Base-by-base conservation (phyloP, 2,329 filamentous ascomycete species). In the Salinomyces thailandicus region DNA sequence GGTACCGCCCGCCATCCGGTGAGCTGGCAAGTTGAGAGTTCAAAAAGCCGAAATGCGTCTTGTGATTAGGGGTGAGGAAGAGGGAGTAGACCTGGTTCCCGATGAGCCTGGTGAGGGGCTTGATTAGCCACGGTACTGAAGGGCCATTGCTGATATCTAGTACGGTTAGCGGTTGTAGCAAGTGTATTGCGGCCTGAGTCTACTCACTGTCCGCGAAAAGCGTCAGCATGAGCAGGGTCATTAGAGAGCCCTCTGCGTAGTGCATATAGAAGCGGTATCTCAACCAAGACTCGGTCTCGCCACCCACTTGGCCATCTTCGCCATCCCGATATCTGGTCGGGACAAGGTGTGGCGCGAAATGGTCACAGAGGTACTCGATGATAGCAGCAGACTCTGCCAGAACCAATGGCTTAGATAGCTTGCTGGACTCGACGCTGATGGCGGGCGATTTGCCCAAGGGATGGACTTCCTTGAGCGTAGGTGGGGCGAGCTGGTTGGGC, bases 371-470 rank as follows among this genome's bases (percentile, higher is more conserved):
- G 57, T 93, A 95, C 62, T 93, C 81, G 8, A 77, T 68, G 49
- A 95, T 89, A 40, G 79, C 72, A 5, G 73, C 85, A 30, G 81
- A 89, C 63, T 96, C 89, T 7, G 85, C 84, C 31, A 95, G 64
- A 0, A 89, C 72, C 19, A 77, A 45, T 1, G 71, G 71, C 42
- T 70, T 61, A 7, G 42, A 26, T 6, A 40, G 37, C 1, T 57
- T 59, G 1, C 68, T 60, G 1, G 62, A 59, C 43, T 75, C 64
- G 49, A 95, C 67, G 6, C 73, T 74, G 46, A 96, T 64, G 28
- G 89, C 64, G 0, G 89, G 89, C 1, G 85, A 86, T 59, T 94
- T 94, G 43, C 89, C 89, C 3, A 95, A 69, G 0, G 85, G 81
- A 53, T 94, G 85, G 24, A 93, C 63, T 45, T 84, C 69, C 53